Evolutionary conservation across 352 stramenopile genomes (phyloP).

Genomic region (Pythium dissotocum): DNA sequence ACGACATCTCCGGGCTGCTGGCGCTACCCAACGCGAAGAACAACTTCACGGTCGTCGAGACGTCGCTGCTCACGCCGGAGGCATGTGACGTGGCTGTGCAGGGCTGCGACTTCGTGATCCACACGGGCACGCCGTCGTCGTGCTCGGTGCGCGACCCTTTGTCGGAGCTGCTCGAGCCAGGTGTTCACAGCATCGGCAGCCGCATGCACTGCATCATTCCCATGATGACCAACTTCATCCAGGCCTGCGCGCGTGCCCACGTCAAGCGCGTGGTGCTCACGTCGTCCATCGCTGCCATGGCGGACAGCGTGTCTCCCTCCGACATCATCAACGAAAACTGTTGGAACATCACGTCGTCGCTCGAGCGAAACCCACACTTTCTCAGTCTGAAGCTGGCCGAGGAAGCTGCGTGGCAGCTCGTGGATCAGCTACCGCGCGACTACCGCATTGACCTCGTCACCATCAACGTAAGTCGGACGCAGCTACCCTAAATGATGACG

Average conservation of each 20-base stretch:
- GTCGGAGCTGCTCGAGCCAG: conserved; percentile 82
- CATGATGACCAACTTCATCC: conserved; percentile 93
- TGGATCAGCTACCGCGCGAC: conserved; percentile 82
- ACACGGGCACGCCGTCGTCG: conserved; percentile 84
- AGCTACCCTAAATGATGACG: conserved; percentile 1
- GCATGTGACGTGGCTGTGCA: conserved; percentile 88
- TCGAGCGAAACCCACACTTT: conserved; percentile 88
- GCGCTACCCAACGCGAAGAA: conserved; percentile 63
- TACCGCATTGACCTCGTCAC: conserved; percentile 85
- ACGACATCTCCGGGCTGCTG: conserved; percentile 82
- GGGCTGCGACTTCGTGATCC: conserved; percentile 89
- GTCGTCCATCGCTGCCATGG: conserved; percentile 86
- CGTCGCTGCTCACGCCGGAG: conserved; percentile 83
- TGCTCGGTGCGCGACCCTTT: conserved; percentile 86
- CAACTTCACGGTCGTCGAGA: conserved; percentile 88
- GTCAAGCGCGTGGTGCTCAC: conserved; percentile 86
- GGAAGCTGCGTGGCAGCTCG: conserved; percentile 86
- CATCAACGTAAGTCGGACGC: conserved; percentile 64
- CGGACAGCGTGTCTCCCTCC: conserved; percentile 68
- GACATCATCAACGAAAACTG: conserved; percentile 85
- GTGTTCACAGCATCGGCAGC: conserved; percentile 87
- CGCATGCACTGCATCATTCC: conserved; percentile 91
- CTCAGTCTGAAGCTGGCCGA: conserved; percentile 86
- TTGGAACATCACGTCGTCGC: conserved; percentile 84
- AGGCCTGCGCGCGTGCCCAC: conserved; percentile 74